Conservation (phyloP, 2,329 filamentous ascomycete genomes). For the Exophiala sp. region DNA sequence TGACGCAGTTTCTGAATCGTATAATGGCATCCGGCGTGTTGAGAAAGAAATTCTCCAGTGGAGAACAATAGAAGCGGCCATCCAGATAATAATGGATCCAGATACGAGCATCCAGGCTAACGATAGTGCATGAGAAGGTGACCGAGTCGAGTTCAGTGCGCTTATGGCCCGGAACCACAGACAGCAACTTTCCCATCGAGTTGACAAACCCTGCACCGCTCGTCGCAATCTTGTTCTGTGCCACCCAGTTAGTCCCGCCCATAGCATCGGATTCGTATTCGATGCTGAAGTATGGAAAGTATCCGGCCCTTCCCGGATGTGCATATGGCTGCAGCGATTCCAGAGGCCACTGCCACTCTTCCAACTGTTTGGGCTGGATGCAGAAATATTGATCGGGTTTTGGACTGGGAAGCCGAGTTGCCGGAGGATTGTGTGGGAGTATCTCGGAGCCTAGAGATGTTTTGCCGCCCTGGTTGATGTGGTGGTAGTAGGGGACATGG, state of each 20-base stretch:
- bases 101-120: not conserved
- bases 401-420: not conserved
- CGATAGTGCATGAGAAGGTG: slow-evolving; percentile 7
- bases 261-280: slow-evolving; percentile 11
- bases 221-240: slow-evolving; percentile 13
- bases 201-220: slow-evolving; percentile 10
- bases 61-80: not conserved
- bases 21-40: not conserved
- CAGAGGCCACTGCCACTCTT: not conserved
- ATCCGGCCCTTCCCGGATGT: slow-evolving; percentile 7
- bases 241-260: slow-evolving; percentile 12
- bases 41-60: slow-evolving; percentile 5
- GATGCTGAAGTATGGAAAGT: slow-evolving; percentile 10
- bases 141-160: slow-evolving; percentile 6
- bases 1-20: slow-evolving; percentile 6
- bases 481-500: not conserved
- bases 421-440: slow-evolving; percentile 2
- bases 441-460: not conserved
- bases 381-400: slow-evolving; percentile 7
- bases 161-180: not conserved
- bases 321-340: not conserved
- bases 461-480: not conserved
- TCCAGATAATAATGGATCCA: slow-evolving; percentile 7
- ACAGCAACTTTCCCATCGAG: slow-evolving; percentile 8
- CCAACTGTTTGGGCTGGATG: not conserved